Conservation (phyloP, 441 rosid genomes). For the Adansonia madagascariensis region DNA sequence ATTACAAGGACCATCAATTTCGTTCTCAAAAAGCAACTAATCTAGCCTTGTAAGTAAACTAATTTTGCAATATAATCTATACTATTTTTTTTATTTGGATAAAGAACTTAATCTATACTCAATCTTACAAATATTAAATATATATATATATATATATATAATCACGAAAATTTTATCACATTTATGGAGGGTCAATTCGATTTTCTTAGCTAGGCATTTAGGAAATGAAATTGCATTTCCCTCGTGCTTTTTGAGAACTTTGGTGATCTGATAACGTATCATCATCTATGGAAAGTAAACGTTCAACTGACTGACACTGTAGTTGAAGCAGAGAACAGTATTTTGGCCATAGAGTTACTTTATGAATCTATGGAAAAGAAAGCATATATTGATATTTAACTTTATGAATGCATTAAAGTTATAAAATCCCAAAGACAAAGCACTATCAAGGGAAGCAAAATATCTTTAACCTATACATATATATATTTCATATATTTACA, state of each 20-base stretch:
- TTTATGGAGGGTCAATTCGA: background rate
- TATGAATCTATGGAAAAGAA: background rate
- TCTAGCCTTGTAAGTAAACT: too few relatives aligned
- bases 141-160: too few relatives aligned
- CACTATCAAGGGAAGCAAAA: slow-evolving; percentile 2
- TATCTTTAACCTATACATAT: background rate
- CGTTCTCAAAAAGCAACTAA: background rate
- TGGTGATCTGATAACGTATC: background rate
- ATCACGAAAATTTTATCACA: too few relatives aligned
- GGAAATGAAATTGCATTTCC: background rate
- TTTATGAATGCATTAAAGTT: background rate
- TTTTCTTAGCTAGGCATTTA: slow-evolving; percentile 13
- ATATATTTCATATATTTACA: background rate
- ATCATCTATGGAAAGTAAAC: slow-evolving; percentile 5
- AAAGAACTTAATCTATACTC: too few relatives aligned
- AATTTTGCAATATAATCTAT: too few relatives aligned
- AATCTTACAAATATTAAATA: too few relatives aligned
- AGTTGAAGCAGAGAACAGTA: background rate
- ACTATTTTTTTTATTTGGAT: too few relatives aligned
- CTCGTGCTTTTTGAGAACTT: background rate
- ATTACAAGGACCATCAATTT: background rate
- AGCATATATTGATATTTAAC: background rate
- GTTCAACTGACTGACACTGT: slow-evolving; percentile 12
- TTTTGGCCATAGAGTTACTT: background rate
- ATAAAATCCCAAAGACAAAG: slow-evolving; percentile 2